Conservation (phyloP, 1,284 basidiomycete species). For the Neotropicomus parvogracilis region DNA sequence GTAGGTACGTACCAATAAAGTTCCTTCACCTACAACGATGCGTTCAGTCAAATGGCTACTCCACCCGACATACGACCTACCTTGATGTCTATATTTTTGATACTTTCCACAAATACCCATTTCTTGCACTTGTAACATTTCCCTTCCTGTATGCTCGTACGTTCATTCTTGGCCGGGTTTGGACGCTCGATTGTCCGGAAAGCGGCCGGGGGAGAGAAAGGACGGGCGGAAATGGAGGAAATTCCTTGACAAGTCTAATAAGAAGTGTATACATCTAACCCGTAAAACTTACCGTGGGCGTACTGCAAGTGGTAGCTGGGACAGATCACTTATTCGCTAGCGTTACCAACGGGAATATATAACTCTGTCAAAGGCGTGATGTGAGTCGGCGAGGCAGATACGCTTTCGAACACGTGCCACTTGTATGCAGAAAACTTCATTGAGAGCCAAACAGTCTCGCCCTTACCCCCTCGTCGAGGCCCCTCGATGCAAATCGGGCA, state of each 20-base stretch:
- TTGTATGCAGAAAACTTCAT: constrained; percentile 82
- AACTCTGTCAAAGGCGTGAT: constrained; percentile 17
- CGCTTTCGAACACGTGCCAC: constrained; percentile 45
- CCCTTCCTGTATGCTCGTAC: constrained; percentile 57
- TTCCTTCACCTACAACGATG: constrained; percentile 56
- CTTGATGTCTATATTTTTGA: constrained; percentile 68
- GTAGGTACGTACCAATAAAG: constrained; percentile 57
- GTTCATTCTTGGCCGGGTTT: constrained; percentile 55
- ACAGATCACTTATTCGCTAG: constrained; percentile 1
- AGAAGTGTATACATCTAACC: neutral
- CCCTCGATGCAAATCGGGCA: constrained; percentile 75
- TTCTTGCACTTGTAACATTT: constrained; percentile 71
- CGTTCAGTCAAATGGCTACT: neutral
- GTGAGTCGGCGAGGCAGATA: constrained; percentile 7
- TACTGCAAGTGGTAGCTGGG: constrained; percentile 77
- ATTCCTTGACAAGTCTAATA: constrained; percentile 43
- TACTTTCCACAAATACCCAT: constrained; percentile 68
- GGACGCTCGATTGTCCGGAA: constrained; percentile 51
- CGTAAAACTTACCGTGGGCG: constrained; percentile 55
- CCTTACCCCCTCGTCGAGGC: constrained; percentile 57
- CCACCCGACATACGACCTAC: constrained; percentile 34
- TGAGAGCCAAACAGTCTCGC: constrained; percentile 62
- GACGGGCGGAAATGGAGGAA: constrained; percentile 55
- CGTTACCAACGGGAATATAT: constrained; percentile 3
- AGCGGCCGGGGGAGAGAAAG: constrained; percentile 70